Evolutionary conservation across 2,329 filamentous ascomycete genomes (phyloP).

Genomic region (Penicillium sp.): DNA sequence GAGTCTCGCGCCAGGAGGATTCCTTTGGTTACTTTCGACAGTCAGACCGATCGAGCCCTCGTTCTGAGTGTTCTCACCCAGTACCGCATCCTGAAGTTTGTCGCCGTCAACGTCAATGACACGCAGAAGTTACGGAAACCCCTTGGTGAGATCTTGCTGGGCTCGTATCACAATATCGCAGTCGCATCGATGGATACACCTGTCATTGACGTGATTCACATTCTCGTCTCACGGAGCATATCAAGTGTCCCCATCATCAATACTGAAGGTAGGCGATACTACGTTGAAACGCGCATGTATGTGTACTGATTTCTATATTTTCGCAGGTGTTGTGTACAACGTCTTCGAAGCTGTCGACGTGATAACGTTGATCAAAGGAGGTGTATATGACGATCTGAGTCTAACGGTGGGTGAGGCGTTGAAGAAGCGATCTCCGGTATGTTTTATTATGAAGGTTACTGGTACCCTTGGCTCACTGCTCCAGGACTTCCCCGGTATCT

Average conservation of each 20-base stretch:
- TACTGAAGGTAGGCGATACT: too few relatives aligned
- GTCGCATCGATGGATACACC: slow-evolving; percentile 82
- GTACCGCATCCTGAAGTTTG: slow-evolving; percentile 97
- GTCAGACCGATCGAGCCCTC: slow-evolving; percentile 83
- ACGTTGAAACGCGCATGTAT: too few relatives aligned
- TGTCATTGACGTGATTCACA: slow-evolving; percentile 87
- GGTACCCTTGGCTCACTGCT: too few relatives aligned
- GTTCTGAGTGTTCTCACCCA: slow-evolving; percentile 96
- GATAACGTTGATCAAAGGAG: slow-evolving; percentile 88
- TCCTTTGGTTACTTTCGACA: slow-evolving; percentile 83
- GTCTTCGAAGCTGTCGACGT: slow-evolving; percentile 98
- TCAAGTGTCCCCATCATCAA: slow-evolving; percentile 91
- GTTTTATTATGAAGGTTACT: too few relatives aligned
- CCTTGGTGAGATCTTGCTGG: slow-evolving; percentile 71
- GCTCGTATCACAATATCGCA: slow-evolving; percentile 70
- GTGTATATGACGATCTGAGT: slow-evolving; percentile 80
- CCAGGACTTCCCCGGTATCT: slow-evolving; percentile 86
- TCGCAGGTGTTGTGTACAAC: slow-evolving; percentile 71
- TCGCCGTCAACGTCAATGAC: slow-evolving; percentile 85
- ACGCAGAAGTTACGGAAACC: slow-evolving; percentile 83
- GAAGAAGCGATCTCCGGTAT: slow-evolving; percentile 67
- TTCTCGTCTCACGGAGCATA: slow-evolving; percentile 86
- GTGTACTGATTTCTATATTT: too few relatives aligned
- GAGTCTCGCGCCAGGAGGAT: slow-evolving; percentile 87
- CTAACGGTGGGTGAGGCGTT: slow-evolving; percentile 81